Conservation (phyloP, 331 rosid species). For the Cucumis variabilis region DNA sequence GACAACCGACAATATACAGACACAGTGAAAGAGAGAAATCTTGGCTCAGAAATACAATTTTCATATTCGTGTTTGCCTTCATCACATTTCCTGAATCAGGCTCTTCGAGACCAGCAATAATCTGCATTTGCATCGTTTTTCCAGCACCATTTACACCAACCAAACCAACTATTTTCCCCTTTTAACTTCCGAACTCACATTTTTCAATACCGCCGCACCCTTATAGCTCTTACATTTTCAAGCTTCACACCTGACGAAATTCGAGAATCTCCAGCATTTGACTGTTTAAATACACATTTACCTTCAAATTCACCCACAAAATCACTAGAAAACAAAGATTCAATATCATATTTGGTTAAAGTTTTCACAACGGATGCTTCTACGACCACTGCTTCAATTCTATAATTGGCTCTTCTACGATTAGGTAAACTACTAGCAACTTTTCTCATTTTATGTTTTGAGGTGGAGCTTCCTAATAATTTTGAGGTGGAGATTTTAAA, state of each 20-base stretch:
- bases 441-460: too few species aligned
- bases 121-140: slow-evolving; percentile 92
- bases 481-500: too few species aligned
- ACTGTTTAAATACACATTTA: slow-evolving; percentile 48
- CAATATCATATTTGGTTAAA: slow-evolving; percentile 59
- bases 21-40: too few species aligned
- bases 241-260: slow-evolving; percentile 85
- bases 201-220: slow-evolving; percentile 80
- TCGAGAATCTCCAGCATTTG: slow-evolving; percentile 68
- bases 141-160: slow-evolving; percentile 99
- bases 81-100: slow-evolving; percentile 87
- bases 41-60: slow-evolving; percentile 85
- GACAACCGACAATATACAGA: too few species aligned
- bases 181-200: slow-evolving; percentile 93
- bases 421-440: slow-evolving; percentile 34
- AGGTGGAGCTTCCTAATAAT: too few species aligned
- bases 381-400: slow-evolving; percentile 50
- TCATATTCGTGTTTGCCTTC: slow-evolving; percentile 78
- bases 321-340: slow-evolving; percentile 68
- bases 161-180: slow-evolving; percentile 87
- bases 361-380: slow-evolving; percentile 52
- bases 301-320: slow-evolving; percentile 42
- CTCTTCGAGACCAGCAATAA: slow-evolving; percentile 85
- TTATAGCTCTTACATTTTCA: slow-evolving; percentile 77
- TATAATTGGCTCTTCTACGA: slow-evolving; percentile 38